Evolutionary conservation across 2,329 filamentous ascomycete species (phyloP).

Genomic region (Xylaria hypoxylon): DNA sequence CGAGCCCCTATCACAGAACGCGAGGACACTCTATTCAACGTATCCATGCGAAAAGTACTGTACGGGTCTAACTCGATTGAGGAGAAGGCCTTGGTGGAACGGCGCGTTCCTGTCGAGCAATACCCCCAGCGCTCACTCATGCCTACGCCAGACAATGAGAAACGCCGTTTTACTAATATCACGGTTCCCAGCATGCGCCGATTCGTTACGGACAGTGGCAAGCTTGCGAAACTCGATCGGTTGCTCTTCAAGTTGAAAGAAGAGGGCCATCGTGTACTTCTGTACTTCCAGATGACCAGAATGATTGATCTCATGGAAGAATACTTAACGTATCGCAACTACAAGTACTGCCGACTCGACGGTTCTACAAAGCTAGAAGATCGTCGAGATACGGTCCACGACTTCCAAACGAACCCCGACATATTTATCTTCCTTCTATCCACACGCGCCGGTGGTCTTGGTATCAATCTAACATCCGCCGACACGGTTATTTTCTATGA

Average conservation of each 20-base stretch:
- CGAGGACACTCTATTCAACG: constrained; percentile 82
- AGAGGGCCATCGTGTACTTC: constrained; percentile 88
- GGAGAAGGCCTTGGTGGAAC: constrained; percentile 79
- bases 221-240: constrained; percentile 90
- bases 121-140: constrained; percentile 75
- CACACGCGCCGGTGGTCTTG: constrained; percentile 94
- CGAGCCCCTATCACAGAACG: constrained; percentile 71
- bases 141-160: constrained; percentile 82
- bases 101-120: constrained; percentile 73
- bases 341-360: constrained; percentile 97
- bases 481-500: constrained; percentile 99
- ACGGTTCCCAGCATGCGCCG: constrained; percentile 95
- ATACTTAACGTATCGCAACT: constrained; percentile 97
- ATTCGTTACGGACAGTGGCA: constrained; percentile 97
- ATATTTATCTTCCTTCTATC: constrained; percentile 98
- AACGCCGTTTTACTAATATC: constrained; percentile 89
- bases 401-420: constrained; percentile 93
- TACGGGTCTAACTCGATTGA: constrained; percentile 73
- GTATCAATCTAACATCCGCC: constrained; percentile 95
- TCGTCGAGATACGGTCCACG: constrained; percentile 92
- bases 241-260: constrained; percentile 91
- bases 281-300: constrained; percentile 99
- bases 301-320: constrained; percentile 99
- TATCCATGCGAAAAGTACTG: constrained; percentile 77
- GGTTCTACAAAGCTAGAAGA: constrained; percentile 98